Evolutionary conservation across 2,329 filamentous ascomycete species (phyloP).

Genomic region (Ascocoryne sarcoides): DNA sequence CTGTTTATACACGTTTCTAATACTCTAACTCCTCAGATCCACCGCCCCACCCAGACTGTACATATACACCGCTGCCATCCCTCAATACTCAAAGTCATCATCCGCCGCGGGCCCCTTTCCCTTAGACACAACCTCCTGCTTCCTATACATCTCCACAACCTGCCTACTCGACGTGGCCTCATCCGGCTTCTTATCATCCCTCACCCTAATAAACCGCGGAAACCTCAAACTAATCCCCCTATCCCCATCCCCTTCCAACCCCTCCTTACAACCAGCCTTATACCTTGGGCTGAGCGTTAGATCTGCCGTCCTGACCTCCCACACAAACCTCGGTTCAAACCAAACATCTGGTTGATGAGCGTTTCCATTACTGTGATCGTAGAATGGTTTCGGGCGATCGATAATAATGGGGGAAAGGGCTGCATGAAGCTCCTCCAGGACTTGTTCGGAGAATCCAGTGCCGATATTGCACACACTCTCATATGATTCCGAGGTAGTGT

Average conservation of each 20-base stretch:
- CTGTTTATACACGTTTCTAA: no score
- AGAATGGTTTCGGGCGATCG: constrained; percentile 88
- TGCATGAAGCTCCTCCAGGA: constrained; percentile 78
- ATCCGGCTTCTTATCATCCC: constrained; percentile 94
- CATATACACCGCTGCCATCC: no score
- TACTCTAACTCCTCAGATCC: no score
- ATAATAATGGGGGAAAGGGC: constrained; percentile 72
- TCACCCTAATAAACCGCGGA: constrained; percentile 80
- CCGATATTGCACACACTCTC: constrained; percentile 98
- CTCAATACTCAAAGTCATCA: constrained; percentile 94
- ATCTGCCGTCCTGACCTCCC: constrained; percentile 97
- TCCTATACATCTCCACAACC: constrained; percentile 94
- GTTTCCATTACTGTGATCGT: constrained; percentile 70
- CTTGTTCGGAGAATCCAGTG: constrained; percentile 90
- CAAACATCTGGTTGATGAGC: constrained; percentile 97
- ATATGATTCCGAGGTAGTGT: constrained; percentile 68
- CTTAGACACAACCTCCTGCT: constrained; percentile 79
- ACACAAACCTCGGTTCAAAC: constrained; percentile 91
- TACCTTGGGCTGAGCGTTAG: constrained; percentile 87
- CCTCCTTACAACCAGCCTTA: constrained; percentile 78
- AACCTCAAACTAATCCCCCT: constrained; percentile 85
- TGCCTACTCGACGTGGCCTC: constrained; percentile 76
- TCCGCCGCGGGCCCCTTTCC: constrained; percentile 80
- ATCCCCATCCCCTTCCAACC: constrained; percentile 60
- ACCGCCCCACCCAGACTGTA: no score